Percentiles rank a stretch among this genome's conserved stretches.
These are phyloP conservation scores for Myriosclerotinia scirpicola DNA, from an alignment of 2,329 filamentous ascomycete species.

Conservation along the genomic window DNA sequence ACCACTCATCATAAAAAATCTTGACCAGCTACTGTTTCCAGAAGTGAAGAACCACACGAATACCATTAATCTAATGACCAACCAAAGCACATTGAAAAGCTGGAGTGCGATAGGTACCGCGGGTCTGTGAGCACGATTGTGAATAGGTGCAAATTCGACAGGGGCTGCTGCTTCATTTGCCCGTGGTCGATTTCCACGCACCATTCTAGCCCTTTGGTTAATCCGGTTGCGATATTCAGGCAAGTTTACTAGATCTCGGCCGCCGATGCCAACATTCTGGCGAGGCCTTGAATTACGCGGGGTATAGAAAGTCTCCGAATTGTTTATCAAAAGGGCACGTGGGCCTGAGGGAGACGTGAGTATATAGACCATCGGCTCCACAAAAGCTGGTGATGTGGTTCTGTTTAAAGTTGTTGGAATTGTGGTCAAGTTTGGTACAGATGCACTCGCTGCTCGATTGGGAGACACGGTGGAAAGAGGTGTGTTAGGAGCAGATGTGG, in stretches of 20 bases:
- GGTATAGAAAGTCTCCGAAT: slow-evolving; percentile 53
- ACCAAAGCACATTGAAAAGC: slow-evolving; percentile 51
- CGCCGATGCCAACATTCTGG: slow-evolving; percentile 6
- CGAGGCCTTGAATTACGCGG: slow-evolving; percentile 41
- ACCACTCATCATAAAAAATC: slow-evolving; percentile 56
- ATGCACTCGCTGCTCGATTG: slow-evolving; percentile 17
- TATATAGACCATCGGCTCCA: slow-evolving; percentile 56
- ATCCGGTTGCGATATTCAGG: slow-evolving; percentile 36
- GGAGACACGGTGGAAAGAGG: not conserved
- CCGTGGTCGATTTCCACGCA: slow-evolving; percentile 26
- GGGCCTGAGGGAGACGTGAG: slow-evolving; percentile 61
- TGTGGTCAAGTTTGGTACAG: slow-evolving; percentile 14
- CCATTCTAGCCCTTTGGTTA: slow-evolving; percentile 27
- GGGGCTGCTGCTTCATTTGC: slow-evolving; percentile 25
- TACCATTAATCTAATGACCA: slow-evolving; percentile 55
- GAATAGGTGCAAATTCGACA: slow-evolving; percentile 26
- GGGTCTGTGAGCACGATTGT: slow-evolving; percentile 23
- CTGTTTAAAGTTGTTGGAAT: slow-evolving; percentile 26
- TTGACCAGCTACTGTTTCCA: slow-evolving; percentile 57
- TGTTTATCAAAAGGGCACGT: slow-evolving; percentile 56
- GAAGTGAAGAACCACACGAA: slow-evolving; percentile 67
- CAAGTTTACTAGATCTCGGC: slow-evolving; percentile 25
- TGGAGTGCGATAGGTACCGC: slow-evolving; percentile 17
- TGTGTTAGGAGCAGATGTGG: slow-evolving; percentile 13
- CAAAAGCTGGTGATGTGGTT: slow-evolving; percentile 29